Conservation (phyloP, 2,329 filamentous ascomycete genomes). For the Zasmidium angulare region DNA sequence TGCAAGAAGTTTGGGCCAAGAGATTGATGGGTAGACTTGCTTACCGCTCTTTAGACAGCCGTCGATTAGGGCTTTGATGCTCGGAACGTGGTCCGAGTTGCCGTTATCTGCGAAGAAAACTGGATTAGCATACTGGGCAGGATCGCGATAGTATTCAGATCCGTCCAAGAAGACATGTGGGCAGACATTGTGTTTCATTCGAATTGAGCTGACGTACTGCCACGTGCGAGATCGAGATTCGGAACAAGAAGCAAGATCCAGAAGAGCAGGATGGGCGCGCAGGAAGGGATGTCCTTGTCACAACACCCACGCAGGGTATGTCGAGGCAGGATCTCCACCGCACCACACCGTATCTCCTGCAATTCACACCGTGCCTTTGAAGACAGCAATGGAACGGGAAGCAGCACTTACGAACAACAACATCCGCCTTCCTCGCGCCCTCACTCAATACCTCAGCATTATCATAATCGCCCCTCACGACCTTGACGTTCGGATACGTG, state of each 20-base stretch:
- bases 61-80: slow-evolving; percentile 48
- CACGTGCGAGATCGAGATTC: neutral
- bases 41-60: slow-evolving; percentile 44
- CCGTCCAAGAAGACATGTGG: too few species aligned
- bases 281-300: too few species aligned
- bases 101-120: slow-evolving; percentile 35
- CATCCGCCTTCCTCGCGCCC: slow-evolving; percentile 48
- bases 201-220: neutral
- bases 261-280: neutral
- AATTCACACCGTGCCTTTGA: neutral
- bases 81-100: slow-evolving; percentile 43
- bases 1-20: too few species aligned
- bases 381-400: neutral
- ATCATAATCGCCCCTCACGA: slow-evolving; percentile 47
- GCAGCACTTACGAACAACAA: slow-evolving; percentile 45
- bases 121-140: neutral
- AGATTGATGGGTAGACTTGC: too few species aligned
- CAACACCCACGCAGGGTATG: too few species aligned
- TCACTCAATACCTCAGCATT: slow-evolving; percentile 41
- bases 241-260: neutral
- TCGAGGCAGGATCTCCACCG: too few species aligned
- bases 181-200: neutral
- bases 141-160: too few species aligned
- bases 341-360: too few species aligned
- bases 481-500: slow-evolving; percentile 43